Base-by-base conservation (phyloP, 768 basidiomycete species). In the Tulasnella sp. region DNA sequence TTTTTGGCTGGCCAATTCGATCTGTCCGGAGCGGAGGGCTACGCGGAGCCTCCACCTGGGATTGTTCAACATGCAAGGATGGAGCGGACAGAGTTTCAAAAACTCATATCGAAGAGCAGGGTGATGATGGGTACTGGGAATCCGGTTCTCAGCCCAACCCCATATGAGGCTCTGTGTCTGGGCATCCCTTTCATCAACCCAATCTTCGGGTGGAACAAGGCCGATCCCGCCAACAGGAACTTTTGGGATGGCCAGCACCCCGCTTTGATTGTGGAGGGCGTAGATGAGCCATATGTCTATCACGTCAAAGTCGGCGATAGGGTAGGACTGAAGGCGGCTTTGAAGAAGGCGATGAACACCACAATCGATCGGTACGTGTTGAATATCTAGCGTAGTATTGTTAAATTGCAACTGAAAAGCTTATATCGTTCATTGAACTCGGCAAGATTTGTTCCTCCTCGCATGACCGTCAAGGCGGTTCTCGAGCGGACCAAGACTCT, bases 121-220 rank as follows among this genome's bases (percentile, higher is more conserved):
- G 66, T 74, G 4, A 40, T 75, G 47, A 11, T 75, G 7, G 75
- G 75, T 26, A 39, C 74, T 19, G 75, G 75, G 5, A 35, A 62
- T 5, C 75, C 75, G 12, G 22, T 16, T 16, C 41, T 75, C 11
- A 74, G 73, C 16, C 75, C 73, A 29, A 72, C 73, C 8, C 75
- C 73, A 9, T 75, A 72, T 36, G 75, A 75, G 40, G 75, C 73
- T 2, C 67, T 75, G 4, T 74, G 75, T 44, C 47, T 77, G 40
- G 75, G 76, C 14, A 67, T 79, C 4, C 79, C 79, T 1, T 80
- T 80, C 72, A 76, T 80, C 73, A 79, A 79, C 67, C 77, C 79
- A 3, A 74, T 80, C 67, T 62, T 62, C 14, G 44, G 73, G 4
- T 77, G 77, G 75, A 75, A 78, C 71, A 17, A 59, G 2, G 41